These are phyloP conservation scores for Durusdinium trenchii DNA, from an alignment of 73 alveolate genomes.

Conservation along the genomic window DNA sequence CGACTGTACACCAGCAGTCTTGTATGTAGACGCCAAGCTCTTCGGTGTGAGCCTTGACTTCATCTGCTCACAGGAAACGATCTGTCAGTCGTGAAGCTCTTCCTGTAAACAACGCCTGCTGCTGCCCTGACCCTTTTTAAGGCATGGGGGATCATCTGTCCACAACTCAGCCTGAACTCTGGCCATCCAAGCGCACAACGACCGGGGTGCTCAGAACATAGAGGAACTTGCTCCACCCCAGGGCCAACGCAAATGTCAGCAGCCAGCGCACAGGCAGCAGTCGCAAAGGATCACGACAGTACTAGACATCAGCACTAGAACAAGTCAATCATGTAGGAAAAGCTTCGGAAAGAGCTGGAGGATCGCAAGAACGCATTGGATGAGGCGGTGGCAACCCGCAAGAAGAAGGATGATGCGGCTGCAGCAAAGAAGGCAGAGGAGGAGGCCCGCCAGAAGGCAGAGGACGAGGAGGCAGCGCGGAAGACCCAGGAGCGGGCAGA, in stretches of 20 bases:
- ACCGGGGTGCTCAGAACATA: not conserved
- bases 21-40: not conserved
- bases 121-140: not conserved
- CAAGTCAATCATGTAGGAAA: not conserved
- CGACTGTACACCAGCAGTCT: not conserved
- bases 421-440: not conserved
- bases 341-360: not conserved
- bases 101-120: not conserved
- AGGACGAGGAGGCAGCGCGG: not conserved
- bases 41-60: not conserved
- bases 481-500: not conserved
- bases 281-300: too few species aligned
- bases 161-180: not conserved
- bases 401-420: not conserved
- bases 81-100: not conserved
- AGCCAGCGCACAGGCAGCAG: too few species aligned
- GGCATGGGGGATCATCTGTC: not conserved
- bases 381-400: not conserved
- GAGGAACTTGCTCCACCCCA: conserved; percentile 20
- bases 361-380: not conserved
- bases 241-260: too few species aligned
- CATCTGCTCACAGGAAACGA: not conserved
- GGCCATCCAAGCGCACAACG: not conserved
- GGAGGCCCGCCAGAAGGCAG: not conserved
- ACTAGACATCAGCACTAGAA: too few species aligned